phyloP scores from a whole-genome alignment of 805 yeast genomes.

The Barnettozyma sucrosica region DNA sequence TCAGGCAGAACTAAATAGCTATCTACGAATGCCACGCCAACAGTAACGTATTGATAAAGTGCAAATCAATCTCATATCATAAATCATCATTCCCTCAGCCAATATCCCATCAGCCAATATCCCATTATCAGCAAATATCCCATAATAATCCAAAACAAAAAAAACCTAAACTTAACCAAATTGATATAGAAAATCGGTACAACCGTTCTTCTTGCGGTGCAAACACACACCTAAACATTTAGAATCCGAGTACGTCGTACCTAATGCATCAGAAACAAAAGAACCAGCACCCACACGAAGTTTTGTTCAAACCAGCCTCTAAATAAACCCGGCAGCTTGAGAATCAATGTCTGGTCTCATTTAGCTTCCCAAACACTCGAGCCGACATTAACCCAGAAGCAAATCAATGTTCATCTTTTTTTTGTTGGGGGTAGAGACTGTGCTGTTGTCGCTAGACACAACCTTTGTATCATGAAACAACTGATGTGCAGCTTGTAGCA shows the following conservation, averaged over 20 bases:
- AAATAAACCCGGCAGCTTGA: not conserved
- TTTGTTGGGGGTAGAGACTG: not conserved
- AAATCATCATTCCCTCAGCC: not conserved
- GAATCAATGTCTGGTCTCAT: too few relatives aligned
- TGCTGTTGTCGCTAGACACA: not conserved
- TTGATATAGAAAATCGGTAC: not conserved
- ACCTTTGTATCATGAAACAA: constrained; percentile 15
- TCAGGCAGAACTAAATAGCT: constrained; percentile 19
- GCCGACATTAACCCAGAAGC: constrained; percentile 10
- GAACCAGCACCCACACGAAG: too few relatives aligned
- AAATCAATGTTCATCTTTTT: constrained; percentile 20
- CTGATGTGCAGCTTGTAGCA: constrained; percentile 24
- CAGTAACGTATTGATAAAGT: not conserved
- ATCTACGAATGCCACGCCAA: not conserved
- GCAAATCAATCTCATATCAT: not conserved
- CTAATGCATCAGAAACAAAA: not conserved
- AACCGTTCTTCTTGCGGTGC: not conserved
- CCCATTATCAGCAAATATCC: too few relatives aligned
- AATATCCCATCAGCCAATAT: not conserved
- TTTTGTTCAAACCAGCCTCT: not conserved
- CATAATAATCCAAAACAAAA: not conserved
- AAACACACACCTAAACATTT: not conserved
- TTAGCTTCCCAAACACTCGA: too few relatives aligned
- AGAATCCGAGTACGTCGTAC: not conserved
- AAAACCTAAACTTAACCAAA: not conserved